Evolutionary conservation across 768 basidiomycete species (phyloP).

Genomic region (Calocybe gangraenosa): DNA sequence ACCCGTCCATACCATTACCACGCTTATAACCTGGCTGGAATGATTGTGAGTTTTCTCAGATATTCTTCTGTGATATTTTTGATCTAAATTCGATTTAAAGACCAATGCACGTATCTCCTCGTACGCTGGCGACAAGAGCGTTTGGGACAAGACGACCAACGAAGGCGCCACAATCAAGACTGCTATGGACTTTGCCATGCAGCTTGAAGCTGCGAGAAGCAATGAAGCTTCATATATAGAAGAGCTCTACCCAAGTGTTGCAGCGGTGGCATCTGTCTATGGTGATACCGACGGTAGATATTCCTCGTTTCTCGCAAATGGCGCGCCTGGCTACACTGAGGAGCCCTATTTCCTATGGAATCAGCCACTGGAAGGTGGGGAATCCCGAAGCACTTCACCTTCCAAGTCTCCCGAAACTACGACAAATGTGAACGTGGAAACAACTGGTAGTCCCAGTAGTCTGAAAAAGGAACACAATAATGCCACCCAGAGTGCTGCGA

Average conservation of each 20-base stretch:
- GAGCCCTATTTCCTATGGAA: constrained; percentile 53
- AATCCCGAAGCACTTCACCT: constrained; percentile 8
- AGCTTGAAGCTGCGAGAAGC: constrained; percentile 26
- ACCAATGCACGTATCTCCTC: constrained; percentile 53
- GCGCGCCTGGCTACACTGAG: constrained; percentile 32
- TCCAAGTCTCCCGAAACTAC: background rate
- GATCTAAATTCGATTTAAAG: constrained; percentile 23
- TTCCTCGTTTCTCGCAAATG: constrained; percentile 37
- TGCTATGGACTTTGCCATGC: constrained; percentile 58
- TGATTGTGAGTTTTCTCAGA: constrained; percentile 45
- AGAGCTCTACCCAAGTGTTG: constrained; percentile 56
- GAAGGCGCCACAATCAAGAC: constrained; percentile 53
- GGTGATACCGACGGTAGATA: constrained; percentile 64
- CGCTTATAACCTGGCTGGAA: constrained; percentile 62
- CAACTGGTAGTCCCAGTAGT: no score
- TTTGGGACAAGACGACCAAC: constrained; percentile 48
- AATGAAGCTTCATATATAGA: constrained; percentile 33
- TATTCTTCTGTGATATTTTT: background rate
- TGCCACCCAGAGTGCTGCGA: no score
- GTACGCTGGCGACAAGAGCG: constrained; percentile 38
- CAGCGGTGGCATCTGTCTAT: constrained; percentile 51
- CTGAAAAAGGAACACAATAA: no score
- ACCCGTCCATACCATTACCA: constrained; percentile 66
- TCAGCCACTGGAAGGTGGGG: constrained; percentile 42
- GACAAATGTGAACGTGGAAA: no score